These are phyloP conservation scores for Skeletonema potamos DNA, from an alignment of 108 stramenopile genomes.

Conservation along the genomic window DNA sequence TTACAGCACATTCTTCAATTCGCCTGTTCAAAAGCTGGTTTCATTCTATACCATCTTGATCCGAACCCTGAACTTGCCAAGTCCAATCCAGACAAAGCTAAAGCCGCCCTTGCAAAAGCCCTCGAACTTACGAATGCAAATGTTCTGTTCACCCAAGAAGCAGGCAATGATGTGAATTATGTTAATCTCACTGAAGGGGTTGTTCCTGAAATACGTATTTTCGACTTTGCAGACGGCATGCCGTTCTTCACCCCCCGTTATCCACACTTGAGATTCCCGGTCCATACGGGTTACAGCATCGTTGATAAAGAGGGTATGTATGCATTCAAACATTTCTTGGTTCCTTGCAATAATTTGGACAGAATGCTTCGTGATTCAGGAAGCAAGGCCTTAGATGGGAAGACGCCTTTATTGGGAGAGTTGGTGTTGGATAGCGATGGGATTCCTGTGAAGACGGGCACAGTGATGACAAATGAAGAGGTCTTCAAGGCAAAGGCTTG, in stretches of 20 bases:
- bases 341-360: slow-evolving; percentile 61
- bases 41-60: slow-evolving; percentile 79
- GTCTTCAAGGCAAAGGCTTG: slow-evolving; percentile 63
- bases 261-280: slow-evolving; percentile 78
- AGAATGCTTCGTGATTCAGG: slow-evolving; percentile 45
- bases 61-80: slow-evolving; percentile 64
- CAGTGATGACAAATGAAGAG: slow-evolving; percentile 74
- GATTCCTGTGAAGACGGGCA: slow-evolving; percentile 66
- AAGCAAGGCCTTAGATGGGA: slow-evolving; percentile 50
- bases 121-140: slow-evolving; percentile 83
- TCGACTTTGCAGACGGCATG: slow-evolving; percentile 76
- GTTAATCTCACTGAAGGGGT: slow-evolving; percentile 66
- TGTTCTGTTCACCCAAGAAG: slow-evolving; percentile 80
- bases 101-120: slow-evolving; percentile 65
- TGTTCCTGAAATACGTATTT: slow-evolving; percentile 79
- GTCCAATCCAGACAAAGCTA: slow-evolving; percentile 60
- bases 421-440: slow-evolving; percentile 62
- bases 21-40: slow-evolving; percentile 87
- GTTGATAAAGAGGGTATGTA: slow-evolving; percentile 80
- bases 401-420: slow-evolving; percentile 77
- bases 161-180: slow-evolving; percentile 83
- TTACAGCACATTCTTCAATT: slow-evolving; percentile 89
- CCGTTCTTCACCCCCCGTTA: slow-evolving; percentile 87
- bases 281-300: slow-evolving; percentile 89
- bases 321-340: slow-evolving; percentile 69